Base-by-base conservation (phyloP, 805 yeast species). In the Brettanomyces sp. region DNA sequence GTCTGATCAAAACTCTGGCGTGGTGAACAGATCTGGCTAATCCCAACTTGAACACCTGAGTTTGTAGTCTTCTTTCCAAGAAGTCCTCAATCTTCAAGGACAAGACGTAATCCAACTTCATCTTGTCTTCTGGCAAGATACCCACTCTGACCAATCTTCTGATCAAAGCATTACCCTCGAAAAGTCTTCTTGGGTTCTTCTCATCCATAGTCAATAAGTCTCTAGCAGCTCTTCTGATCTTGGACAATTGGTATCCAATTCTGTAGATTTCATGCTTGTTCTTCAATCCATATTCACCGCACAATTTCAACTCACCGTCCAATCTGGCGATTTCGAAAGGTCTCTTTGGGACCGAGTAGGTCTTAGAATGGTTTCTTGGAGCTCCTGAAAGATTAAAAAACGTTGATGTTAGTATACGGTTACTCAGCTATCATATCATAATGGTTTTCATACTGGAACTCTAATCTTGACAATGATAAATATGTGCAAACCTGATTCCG, bases 151-250 rank as follows among this genome's bases (percentile, higher is more conserved):
- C 98, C 70, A 93, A 84, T 83, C 98, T 89, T 84, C 99, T 90
- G 77, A 93, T 93, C 73, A 93, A 88, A 70, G 99, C 99, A 73
- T 93, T 93, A 86, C 99, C 99, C 79, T 93, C 99, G 82, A 93
- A 93, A 69, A 93, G 85, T 81, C 99, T 89, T 88, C 90, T 93
- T 84, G 96, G 97, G 77, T 93, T 99, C 84, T 93, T 93, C 82
- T 93, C 99, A 69, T 93, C 99, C 81, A 96, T 89, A 81, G 99
- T 93, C 76, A 93, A 84, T 68, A 93, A 80, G 70, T 93, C 98
- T 85, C 99, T 95, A 70, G 99, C 99, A 74, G 99, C 99, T 81
- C 99, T 89, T 81, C 99, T 90, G 72, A 93, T 91, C 84, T 93
- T 93, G 57, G 99, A 93, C 69, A 93, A 86, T 80, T 93, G 98